Evolutionary conservation across 208 protist species (phyloP), one percentile per base, ranked within the genome.

Genomic region (Angomonas desouzai): DNA sequence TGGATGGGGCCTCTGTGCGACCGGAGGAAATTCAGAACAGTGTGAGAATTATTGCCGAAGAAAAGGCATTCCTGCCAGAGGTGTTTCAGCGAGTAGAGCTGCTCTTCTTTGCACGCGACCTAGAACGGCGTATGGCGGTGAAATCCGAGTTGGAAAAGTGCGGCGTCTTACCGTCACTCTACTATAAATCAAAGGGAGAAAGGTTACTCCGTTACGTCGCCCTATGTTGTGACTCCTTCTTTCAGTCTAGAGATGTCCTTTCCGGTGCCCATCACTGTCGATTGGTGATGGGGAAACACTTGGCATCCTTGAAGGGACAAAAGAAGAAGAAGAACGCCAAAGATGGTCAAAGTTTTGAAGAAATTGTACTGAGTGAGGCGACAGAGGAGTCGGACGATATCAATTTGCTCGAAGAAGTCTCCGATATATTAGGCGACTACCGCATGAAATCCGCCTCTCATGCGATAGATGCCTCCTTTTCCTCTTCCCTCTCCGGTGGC

Each of bases 41-140:
- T 11, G 57, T 73, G 4, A 13, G 76, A 18, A 88, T 79, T 65
- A 71, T 94, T 22, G 74, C 77, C 29, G 79, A 78, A 2, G 89
- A 94, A 59, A 63, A 62, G 7, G 59, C 64, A 0, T 66, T 89
- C n/a, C 64, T 94, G 48, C 79, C 81, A 0, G 81, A 84, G 56
- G 70, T 94, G 18, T 66, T 76, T 20, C 74, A 84, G 29, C 83
- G 89, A 16, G 73, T 79, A 64, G 77, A 81, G 11, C 76, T 92
- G 27, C 61, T 83, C 3, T 48, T 63, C 3, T 87, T 91, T 48
- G 70, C 92, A 2, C 62, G 33, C 0, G 70, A 89, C 22, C 70
- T 88, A 20, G 79, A 89, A 47, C 59, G 63, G 20, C 53, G 75
- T n/a, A 67, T 83, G 45, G 43, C 59, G 16, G 20, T 92, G 53